Evolutionary conservation across 495 filamentous ascomycete species (phyloP), one percentile per base, ranked within the genome.

Genomic region (Monascus purpureus): DNA sequence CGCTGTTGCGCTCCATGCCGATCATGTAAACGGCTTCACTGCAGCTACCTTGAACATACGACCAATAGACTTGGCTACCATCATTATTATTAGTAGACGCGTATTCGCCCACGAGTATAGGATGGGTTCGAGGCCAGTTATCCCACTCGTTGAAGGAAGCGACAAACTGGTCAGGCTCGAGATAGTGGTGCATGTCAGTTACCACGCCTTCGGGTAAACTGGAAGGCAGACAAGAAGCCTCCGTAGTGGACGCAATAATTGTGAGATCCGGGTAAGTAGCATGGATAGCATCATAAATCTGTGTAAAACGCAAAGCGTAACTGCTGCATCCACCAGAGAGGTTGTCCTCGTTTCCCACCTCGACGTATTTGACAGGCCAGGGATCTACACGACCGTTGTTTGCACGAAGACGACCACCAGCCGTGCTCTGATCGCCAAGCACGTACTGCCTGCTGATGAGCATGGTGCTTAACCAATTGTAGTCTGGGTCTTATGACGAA

Each of bases 1-100:
- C 67, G 1, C 67, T 57, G 42, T 82, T 82, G 8, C 75, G 63
- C 52, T 83, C 79, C 9, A 69, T 64, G 13, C 73, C 75, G 28
- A 84, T 45, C 8, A 78, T 57, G 40, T 68, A 80, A 25, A 82
- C 68, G 3, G 73, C 75, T 40, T 84, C 78, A 13, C 59, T 59
- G n/a, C 80, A 65, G 9, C 67, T 42, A 8, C 33, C 53, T n/a
- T n/a, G n/a, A 22, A 48, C 46, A 50, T 48, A 57, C 62, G 38
- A 75, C 61, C 45, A 65, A 64, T 76, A 78, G 25, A 52, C 38
- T 53, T 42, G 45, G 42, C 40, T 36, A 43, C 48, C 49, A 44
- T 54, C 33, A 26, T 52, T 52, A 16, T 35, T 63, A 23, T 70
- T 63, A 4, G 70, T 64, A 3, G 66, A 59, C 17, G 70, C 55